Evolutionary conservation across 352 stramenopile genomes (phyloP), one percentile per base, ranked within the genome.

Genomic region (Globisporangium paroecandrum): DNA sequence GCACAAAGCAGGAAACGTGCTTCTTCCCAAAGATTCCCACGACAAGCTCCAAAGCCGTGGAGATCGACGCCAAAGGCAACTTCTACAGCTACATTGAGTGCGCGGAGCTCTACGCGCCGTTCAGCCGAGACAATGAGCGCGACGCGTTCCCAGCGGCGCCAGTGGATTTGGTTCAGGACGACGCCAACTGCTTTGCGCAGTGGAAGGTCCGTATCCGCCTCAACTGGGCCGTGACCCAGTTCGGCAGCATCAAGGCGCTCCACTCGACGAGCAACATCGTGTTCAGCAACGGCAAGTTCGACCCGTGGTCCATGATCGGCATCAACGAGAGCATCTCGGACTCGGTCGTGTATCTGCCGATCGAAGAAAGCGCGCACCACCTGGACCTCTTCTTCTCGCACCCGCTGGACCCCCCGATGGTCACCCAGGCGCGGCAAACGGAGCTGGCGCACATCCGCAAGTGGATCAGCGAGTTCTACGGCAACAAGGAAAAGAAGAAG

Each of bases 331-430:
- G 68, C 1, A 59, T 85, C 8, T 77, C 72, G 22, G 66, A 74
- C 20, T 83, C 79, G 12, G 76, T 94, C 25, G 75, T 95, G 24
- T 75, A 69, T 20, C 64, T 91, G 47, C 68, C 66, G 2, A 75
- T 95, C 43, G 63, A 82, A 8, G 73, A 73, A 3, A 78, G 79
- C 27, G 85, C 77, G 6, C 85, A 94, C 75, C 87, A 95, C 70
- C 22, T 92, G 8, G 89, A 97, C 64, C 76, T 97, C 15, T 92
- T 97, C 75, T 97, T 94, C 73, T 78, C 65, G 24, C 68, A 89
- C 58, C 53, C 69, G 38, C 46, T 85, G 1, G 91, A 97, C 75
- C 83, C 90, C 12, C 64, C 62, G 20, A 58, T 63, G 1, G 69
- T 91, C 10, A 68, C 58, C 8, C 57, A 75, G 1, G 86, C 81